Percentiles rank a stretch among this genome's conserved stretches.
Conservation (phyloP, 116 monocot genomes). For the Posidonia oceanica region DNA sequence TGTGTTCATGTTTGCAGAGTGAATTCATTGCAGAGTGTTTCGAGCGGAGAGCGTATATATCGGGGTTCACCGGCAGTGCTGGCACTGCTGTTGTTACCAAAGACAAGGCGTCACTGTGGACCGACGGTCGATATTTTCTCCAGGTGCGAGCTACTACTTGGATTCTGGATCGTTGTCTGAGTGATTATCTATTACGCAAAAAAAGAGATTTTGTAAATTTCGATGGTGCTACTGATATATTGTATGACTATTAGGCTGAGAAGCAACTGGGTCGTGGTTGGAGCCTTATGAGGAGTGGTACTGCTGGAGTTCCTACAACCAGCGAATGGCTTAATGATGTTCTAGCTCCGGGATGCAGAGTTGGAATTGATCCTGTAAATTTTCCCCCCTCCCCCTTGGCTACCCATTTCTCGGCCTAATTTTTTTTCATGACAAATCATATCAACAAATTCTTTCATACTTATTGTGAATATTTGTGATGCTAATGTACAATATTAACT, state of each 20-base stretch:
- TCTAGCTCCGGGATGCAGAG: conserved; percentile 52
- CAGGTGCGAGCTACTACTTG: conserved; percentile 32
- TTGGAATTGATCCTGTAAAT: conserved; percentile 95
- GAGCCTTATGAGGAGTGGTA: conserved; percentile 87
- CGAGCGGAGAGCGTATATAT: conserved; percentile 58
- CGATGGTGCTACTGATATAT: neutral
- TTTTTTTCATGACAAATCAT: too few relatives aligned
- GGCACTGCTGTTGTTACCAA: conserved; percentile 90
- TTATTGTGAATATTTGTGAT: too few relatives aligned
- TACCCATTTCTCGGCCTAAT: neutral
- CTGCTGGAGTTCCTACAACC: conserved; percentile 54
- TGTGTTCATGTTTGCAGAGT: conserved; percentile 28
- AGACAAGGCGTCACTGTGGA: conserved; percentile 83
- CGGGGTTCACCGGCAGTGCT: conserved; percentile 84
- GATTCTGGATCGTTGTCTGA: neutral
- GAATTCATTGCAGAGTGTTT: conserved; percentile 92
- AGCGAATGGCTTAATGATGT: conserved; percentile 83
- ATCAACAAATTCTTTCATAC: too few relatives aligned
- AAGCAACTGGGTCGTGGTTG: conserved; percentile 57
- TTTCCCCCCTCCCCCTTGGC: neutral
- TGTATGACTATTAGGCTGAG: conserved; percentile 46
- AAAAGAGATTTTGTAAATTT: neutral
- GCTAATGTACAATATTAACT: too few relatives aligned
- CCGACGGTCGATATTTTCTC: conserved; percentile 92
- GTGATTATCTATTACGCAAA: neutral